Percentiles rank a stretch among this genome's conserved stretches.
phyloP scores from a whole-genome alignment of 306 rosid genomes.

The Begonia fuchsioides region DNA sequence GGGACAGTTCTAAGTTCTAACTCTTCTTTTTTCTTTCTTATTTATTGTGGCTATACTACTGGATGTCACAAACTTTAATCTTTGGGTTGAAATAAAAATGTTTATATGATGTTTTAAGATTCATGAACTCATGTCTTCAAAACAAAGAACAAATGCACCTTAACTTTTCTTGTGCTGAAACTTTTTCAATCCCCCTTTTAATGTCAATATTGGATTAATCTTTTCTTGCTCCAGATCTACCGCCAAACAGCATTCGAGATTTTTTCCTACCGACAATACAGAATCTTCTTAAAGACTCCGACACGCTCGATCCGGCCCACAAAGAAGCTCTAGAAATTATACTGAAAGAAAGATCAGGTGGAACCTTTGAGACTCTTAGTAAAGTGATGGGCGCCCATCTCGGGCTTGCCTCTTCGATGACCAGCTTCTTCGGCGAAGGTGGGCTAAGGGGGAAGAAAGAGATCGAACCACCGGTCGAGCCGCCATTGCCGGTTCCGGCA shows the following conservation, averaged over 20 bases:
- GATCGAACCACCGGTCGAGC: conserved; percentile 22
- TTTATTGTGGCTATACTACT: too few relatives aligned
- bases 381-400: conserved; percentile 94
- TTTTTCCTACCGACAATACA: conserved; percentile 74
- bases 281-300: conserved; percentile 65
- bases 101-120: too few relatives aligned
- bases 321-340: conserved; percentile 96
- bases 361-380: conserved; percentile 69
- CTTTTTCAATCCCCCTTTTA: too few relatives aligned
- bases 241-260: conserved; percentile 58
- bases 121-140: too few relatives aligned
- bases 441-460: conserved; percentile 86
- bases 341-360: conserved; percentile 91
- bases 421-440: conserved; percentile 73
- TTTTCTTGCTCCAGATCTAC: conserved; percentile 41
- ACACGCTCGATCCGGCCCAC: conserved; percentile 92
- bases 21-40: too few relatives aligned
- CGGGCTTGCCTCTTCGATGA: conserved; percentile 72
- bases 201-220: conserved; percentile 5
- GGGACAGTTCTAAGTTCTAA: too few relatives aligned
- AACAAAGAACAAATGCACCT: too few relatives aligned
- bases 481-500: conserved; percentile 24
- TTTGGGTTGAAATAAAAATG: too few relatives aligned
- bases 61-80: too few relatives aligned
- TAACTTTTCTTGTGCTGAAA: too few relatives aligned